Evolutionary conservation across 345 rosid genomes (phyloP).

Genomic region (Limnanthes douglasii): DNA sequence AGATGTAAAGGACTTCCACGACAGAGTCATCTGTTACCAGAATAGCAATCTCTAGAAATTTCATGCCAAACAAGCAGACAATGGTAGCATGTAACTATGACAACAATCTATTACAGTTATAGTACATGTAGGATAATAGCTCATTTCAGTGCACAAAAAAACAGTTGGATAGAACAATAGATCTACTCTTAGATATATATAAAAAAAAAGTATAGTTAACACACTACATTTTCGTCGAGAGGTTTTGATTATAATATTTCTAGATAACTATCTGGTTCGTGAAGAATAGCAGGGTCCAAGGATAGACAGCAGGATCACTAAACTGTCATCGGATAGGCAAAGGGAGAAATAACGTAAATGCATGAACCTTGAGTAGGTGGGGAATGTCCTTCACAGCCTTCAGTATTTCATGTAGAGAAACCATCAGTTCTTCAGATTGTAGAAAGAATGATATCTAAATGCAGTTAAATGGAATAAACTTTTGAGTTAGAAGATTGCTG

Average conservation of each 20-base stretch:
- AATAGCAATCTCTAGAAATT: neutral
- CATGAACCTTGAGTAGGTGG: constrained; percentile 53
- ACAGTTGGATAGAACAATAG: neutral
- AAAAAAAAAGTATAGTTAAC: no score
- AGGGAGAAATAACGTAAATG: constrained; percentile 1
- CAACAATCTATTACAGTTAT: neutral
- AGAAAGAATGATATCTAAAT: constrained; percentile 76
- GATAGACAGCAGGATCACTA: no score
- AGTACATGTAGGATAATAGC: neutral
- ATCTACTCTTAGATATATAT: no score
- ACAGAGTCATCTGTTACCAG: no score
- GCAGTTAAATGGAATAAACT: constrained; percentile 22
- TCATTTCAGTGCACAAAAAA: constrained; percentile 2
- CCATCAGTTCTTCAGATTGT: constrained; percentile 67
- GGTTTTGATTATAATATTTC: no score
- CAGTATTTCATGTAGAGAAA: constrained; percentile 64
- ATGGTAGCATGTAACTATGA: neutral
- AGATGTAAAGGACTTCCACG: neutral
- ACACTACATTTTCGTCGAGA: no score
- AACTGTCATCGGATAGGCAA: no score
- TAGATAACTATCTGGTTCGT: no score
- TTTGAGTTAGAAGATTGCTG: neutral
- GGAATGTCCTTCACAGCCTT: constrained; percentile 85
- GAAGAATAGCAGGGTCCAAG: no score
- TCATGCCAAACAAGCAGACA: neutral